Base-by-base conservation (phyloP, 139 green algal species). In the Zygnema circumcarinatum region DNA sequence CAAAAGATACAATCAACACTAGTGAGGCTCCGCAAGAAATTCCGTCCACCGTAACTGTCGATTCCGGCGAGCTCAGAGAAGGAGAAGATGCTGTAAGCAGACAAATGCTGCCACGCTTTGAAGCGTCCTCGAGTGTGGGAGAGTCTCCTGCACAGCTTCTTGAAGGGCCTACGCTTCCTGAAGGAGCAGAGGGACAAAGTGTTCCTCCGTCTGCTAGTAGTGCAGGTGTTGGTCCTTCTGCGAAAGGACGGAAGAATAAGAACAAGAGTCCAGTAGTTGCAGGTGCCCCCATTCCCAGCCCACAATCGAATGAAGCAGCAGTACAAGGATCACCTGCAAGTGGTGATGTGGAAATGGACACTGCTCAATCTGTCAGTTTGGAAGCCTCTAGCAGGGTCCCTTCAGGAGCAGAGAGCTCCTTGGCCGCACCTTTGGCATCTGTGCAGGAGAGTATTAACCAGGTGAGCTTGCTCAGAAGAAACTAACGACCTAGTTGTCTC, bases 191-290 rank as follows among this genome's bases (percentile, higher is more conserved):
- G 47, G 47, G 16, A 16, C 47, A 16, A 16, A 7, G 16, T 62
- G 47, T 62, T 16, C 47, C 47, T 62, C 7, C 47, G 7, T 62
- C 47, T 7, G 47, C 47, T 62, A 16, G 47, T 62, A 62, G 47
- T 16, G 7, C 33, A 20, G 38, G 33, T 74, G 35, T 11, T 62
- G 40, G 32, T n/a, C 25, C 22, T 67, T 33, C 76, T 68, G 76
- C 39, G 0, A 84, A 67, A 36, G 35, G 39, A 36, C 76, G 76
- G 32, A 84, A 84, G 39, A 84, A 84, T 36, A 84, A 84, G 39
- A 56, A 84, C 39, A 84, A 84, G 39, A 54, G 39, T 22, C 22
- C 20, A 36, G 35, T 16, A 78, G 69, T 41, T 39, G 69, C 69
- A 78, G 69, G 35, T 3, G 11, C 69, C 69, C 11, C 69, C 16